phyloP scores from a whole-genome alignment of 2,329 filamentous ascomycete genomes.

The Diaporthe humulicola region DNA sequence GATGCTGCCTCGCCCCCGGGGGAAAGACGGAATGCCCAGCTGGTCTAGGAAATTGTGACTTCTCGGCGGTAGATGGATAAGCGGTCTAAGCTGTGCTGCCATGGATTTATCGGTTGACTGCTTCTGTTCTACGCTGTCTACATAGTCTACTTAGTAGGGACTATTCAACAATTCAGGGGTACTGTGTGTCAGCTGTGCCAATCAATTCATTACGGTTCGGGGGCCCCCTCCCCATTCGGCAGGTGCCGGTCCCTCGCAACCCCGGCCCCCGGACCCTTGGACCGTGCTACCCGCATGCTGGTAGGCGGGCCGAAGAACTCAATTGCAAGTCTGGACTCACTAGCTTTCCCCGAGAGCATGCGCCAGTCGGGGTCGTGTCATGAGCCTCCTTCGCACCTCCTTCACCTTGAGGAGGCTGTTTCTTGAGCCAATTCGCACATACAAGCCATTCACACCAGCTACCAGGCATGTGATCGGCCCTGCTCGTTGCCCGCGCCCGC shows the following conservation, averaged over 20 bases:
- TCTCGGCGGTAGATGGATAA: no score
- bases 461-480: not conserved
- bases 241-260: not conserved
- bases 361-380: not conserved
- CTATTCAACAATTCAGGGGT: no score
- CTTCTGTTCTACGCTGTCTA: no score
- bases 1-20: no score
- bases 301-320: not conserved
- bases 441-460: not conserved
- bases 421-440: not conserved
- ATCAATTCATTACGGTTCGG: not conserved
- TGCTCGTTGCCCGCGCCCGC: not conserved
- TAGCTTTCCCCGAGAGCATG: not conserved
- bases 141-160: no score
- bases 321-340: not conserved
- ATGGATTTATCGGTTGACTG: no score
- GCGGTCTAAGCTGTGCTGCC: no score
- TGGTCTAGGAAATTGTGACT: no score
- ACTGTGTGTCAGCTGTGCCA: no score
- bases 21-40: no score
- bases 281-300: no score
- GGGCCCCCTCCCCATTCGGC: no score
- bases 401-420: not conserved
- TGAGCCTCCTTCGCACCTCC: constrained; percentile 9
- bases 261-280: not conserved